These are phyloP conservation scores for Carnegiea gigantea DNA, from an alignment of 179 eudicot genomes.

Conservation along the genomic window DNA sequence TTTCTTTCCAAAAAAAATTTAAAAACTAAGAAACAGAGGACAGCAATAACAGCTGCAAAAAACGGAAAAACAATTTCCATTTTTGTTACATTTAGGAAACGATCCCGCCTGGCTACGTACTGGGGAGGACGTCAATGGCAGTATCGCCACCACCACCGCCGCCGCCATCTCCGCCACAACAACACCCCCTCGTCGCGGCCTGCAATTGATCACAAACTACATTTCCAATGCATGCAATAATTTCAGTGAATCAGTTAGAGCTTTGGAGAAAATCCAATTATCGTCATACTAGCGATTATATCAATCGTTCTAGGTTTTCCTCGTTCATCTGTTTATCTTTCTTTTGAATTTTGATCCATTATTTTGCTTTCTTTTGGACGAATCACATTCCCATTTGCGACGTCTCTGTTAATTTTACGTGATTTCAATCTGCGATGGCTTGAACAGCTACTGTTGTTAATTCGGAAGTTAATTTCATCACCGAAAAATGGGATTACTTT, in stretches of 20 bases:
- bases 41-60: not conserved
- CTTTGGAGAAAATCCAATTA: not conserved
- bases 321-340: not conserved
- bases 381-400: not conserved
- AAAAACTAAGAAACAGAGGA: not conserved
- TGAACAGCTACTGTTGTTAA: not conserved
- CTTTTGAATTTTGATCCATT: not conserved
- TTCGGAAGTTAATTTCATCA: not conserved
- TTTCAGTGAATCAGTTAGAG: not conserved
- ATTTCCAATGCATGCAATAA: not conserved
- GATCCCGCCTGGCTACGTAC: not conserved
- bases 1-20: not conserved
- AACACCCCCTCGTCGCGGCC: not conserved
- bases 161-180: not conserved
- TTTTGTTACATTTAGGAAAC: not conserved
- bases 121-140: slow-evolving; percentile 2
- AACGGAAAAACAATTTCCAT: not conserved
- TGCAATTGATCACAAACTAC: not conserved
- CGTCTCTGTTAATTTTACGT: not conserved
- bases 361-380: not conserved
- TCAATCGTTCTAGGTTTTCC: not conserved
- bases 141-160: not conserved
- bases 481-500: slow-evolving; percentile 72
- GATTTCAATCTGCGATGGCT: not conserved
- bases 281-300: not conserved